Evolutionary conservation across 495 filamentous ascomycete genomes (phyloP).

Genomic region (Aspergillus homomorphus): DNA sequence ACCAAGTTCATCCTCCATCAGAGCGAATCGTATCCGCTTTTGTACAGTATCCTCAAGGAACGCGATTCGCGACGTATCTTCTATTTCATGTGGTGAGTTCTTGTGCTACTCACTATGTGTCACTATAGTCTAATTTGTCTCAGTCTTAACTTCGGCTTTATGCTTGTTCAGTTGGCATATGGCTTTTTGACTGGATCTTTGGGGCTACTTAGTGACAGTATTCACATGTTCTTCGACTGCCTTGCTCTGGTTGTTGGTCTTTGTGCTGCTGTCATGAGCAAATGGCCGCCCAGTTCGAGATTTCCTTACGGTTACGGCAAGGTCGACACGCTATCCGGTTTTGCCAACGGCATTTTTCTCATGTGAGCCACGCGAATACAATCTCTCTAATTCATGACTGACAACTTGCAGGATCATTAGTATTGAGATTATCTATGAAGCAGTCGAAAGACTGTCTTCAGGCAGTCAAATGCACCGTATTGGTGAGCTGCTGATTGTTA

Average conservation of each 20-base stretch:
- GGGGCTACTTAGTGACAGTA: slow-evolving; percentile 91
- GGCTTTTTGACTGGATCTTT: slow-evolving; percentile 90
- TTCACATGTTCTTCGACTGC: slow-evolving; percentile 99
- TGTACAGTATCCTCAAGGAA: slow-evolving; percentile 82
- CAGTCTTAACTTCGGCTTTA: slow-evolving; percentile 92
- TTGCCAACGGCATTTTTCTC: slow-evolving; percentile 94
- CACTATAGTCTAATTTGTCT: slow-evolving; percentile 12
- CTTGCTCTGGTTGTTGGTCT: slow-evolving; percentile 87
- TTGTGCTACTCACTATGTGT: background rate
- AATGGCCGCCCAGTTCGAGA: slow-evolving; percentile 83
- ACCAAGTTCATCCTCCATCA: slow-evolving; percentile 63
- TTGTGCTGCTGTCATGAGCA: slow-evolving; percentile 93
- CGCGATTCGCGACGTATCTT: slow-evolving; percentile 95
- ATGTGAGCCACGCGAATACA: slow-evolving; percentile 56
- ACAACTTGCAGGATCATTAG: slow-evolving; percentile 71
- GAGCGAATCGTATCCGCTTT: slow-evolving; percentile 66
- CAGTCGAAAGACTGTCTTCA: slow-evolving; percentile 78
- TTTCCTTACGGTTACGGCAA: slow-evolving; percentile 98
- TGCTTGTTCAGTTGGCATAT: slow-evolving; percentile 92
- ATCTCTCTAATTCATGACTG: slow-evolving; percentile 16
- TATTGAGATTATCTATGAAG: slow-evolving; percentile 94
- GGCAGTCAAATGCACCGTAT: slow-evolving; percentile 79
- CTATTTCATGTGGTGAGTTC: slow-evolving; percentile 85
- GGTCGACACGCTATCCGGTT: slow-evolving; percentile 92
- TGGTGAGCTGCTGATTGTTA: slow-evolving; percentile 83